phyloP scores from a whole-genome alignment of 192 early-diverging fungal genomes.

The Gonapodya prolifera region DNA sequence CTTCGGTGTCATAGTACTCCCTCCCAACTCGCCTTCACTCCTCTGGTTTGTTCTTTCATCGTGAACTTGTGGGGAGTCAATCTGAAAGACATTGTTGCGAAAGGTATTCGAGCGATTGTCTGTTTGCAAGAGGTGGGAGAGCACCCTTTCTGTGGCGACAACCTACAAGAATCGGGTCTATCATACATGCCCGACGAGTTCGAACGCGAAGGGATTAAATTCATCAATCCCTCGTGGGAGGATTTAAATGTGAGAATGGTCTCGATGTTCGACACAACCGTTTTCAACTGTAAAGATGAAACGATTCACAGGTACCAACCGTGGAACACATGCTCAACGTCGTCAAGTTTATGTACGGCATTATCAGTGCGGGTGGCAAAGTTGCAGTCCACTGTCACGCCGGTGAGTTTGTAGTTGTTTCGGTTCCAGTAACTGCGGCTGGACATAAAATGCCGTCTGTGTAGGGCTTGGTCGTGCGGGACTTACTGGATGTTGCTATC shows the following conservation, averaged over 20 bases:
- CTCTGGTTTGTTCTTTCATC: neutral
- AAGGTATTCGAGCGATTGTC: too few species aligned
- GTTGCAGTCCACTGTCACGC: neutral
- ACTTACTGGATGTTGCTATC: neutral
- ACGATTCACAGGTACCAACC: neutral
- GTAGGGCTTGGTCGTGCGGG: neutral
- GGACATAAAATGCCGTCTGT: neutral
- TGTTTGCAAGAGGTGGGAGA: neutral
- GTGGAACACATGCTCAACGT: neutral
- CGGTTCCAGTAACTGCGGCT: neutral
- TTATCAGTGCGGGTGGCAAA: neutral
- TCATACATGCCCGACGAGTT: neutral
- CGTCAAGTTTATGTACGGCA: neutral
- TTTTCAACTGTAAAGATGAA: too few species aligned
- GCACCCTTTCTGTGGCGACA: conserved; percentile 1
- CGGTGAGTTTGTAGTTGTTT: neutral
- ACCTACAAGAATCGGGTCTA: neutral
- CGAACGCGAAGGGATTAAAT: neutral
- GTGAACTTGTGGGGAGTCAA: too few species aligned
- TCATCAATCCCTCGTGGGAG: conserved; percentile 1
- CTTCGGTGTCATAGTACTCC: neutral
- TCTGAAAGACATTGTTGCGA: too few species aligned
- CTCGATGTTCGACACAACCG: neutral
- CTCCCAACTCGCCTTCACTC: neutral
- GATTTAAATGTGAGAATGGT: neutral